Percentiles rank a stretch among this genome's conserved stretches.
These are phyloP conservation scores for Trichocomaceae sp. DNA, from an alignment of 2,329 filamentous ascomycete genomes.

Conservation along the genomic window DNA sequence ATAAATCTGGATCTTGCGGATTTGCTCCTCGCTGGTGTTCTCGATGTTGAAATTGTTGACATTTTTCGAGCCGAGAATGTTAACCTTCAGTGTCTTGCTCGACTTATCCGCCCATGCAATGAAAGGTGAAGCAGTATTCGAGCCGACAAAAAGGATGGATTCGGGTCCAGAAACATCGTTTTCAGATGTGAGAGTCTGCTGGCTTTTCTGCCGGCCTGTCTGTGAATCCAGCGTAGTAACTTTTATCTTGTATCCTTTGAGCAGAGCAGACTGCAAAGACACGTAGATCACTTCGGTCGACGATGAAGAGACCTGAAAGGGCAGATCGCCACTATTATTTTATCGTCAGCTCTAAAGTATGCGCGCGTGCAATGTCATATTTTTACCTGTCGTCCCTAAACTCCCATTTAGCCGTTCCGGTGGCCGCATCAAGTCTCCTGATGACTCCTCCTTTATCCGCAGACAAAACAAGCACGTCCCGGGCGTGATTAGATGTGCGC, in stretches of 20 bases:
- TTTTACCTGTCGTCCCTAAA: conserved; percentile 56
- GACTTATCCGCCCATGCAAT: conserved; percentile 42
- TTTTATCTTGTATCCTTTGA: conserved; percentile 68
- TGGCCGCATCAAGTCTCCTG: conserved; percentile 64
- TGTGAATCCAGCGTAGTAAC: conserved; percentile 66
- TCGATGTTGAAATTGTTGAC: conserved; percentile 34
- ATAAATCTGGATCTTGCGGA: conserved; percentile 60
- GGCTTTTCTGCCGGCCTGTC: conserved; percentile 65
- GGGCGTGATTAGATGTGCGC: conserved; percentile 37
- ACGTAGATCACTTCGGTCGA: conserved; percentile 67
- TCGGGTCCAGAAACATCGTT: conserved; percentile 53
- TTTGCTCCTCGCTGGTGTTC: conserved; percentile 34
- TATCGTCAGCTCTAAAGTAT: conserved; percentile 6
- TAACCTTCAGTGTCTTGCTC: conserved; percentile 39
- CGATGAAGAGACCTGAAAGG: conserved; percentile 68
- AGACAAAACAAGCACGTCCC: conserved; percentile 64
- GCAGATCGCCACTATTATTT: conserved; percentile 55
- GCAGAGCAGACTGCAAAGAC: conserved; percentile 59
- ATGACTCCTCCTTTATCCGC: conserved; percentile 53
- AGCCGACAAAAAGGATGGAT: conserved; percentile 35
- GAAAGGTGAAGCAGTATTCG: conserved; percentile 36
- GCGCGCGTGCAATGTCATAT: conserved; percentile 2
- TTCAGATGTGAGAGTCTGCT: conserved; percentile 67
- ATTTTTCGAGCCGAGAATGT: conserved; percentile 39
- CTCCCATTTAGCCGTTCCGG: conserved; percentile 73